Evolutionary conservation across 257 asterid genomes (phyloP).

Genomic region (Euphrasia confusa): DNA sequence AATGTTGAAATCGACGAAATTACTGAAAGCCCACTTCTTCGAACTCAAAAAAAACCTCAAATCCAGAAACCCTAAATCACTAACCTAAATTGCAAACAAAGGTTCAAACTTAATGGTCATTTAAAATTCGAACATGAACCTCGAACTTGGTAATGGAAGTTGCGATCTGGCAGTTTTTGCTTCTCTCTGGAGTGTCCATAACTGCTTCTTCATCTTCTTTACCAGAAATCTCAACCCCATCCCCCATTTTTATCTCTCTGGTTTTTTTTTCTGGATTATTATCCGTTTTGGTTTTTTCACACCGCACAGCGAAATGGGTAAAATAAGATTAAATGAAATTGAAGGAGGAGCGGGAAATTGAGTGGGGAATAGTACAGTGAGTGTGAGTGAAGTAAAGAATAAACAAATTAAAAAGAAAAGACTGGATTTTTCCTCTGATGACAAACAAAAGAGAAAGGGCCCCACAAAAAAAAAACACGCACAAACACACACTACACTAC

Average conservation of each 20-base stretch:
- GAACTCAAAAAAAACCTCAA: slow-evolving; percentile 22
- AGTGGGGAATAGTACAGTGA: slow-evolving; percentile 29
- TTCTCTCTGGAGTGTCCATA: slow-evolving; percentile 89
- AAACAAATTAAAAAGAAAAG: neutral
- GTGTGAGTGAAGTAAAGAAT: slow-evolving; percentile 21
- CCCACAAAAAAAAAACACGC: slow-evolving; percentile 36
- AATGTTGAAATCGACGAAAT: slow-evolving; percentile 9
- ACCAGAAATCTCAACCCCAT: slow-evolving; percentile 23
- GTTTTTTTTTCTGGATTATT: slow-evolving; percentile 10
- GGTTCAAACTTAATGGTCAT: slow-evolving; percentile 17
- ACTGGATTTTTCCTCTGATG: slow-evolving; percentile 49
- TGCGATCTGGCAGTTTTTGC: slow-evolving; percentile 64
- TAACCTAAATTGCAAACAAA: slow-evolving; percentile 9
- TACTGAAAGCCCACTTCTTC: slow-evolving; percentile 27
- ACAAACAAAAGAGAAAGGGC: slow-evolving; percentile 35
- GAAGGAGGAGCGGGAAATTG: slow-evolving; percentile 77
- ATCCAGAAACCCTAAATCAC: slow-evolving; percentile 2
- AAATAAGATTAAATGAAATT: slow-evolving; percentile 39
- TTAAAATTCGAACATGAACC: slow-evolving; percentile 35
- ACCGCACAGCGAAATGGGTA: slow-evolving; percentile 26
- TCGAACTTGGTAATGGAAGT: slow-evolving; percentile 57
- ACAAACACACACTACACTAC: slow-evolving; percentile 31
- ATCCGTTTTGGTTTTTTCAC: neutral
- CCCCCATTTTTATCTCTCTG: slow-evolving; percentile 27
- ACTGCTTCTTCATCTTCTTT: slow-evolving; percentile 32